Conservation (phyloP, 2,329 filamentous ascomycete genomes). For the Fusarium torreyae region DNA sequence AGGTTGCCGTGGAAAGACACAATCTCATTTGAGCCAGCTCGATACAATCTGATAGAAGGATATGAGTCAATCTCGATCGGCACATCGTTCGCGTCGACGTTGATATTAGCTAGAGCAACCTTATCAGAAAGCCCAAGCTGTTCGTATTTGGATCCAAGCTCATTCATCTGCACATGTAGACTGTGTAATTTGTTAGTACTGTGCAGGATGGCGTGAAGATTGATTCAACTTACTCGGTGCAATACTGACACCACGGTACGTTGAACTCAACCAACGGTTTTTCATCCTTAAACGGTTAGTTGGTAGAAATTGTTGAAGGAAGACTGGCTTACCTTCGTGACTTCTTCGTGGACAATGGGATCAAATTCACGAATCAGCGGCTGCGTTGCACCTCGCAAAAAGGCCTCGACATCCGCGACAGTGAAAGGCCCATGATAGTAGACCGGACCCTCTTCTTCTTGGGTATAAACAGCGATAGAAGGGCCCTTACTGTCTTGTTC, state of each 20-base stretch:
- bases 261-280: slow-evolving; percentile 2
- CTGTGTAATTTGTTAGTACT: background rate
- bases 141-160: background rate
- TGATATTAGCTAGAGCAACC: background rate
- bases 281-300: background rate
- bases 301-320: rapidly evolving
- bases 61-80: slow-evolving; percentile 15
- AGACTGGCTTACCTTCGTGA: background rate
- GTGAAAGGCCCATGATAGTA: background rate
- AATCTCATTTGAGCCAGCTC: background rate
- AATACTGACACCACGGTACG: slow-evolving; percentile 18
- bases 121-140: background rate
- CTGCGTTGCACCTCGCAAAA: background rate
- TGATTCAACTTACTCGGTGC: background rate
- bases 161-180: background rate
- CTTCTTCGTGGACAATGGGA: background rate
- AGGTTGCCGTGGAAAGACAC: background rate
- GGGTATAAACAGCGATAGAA: background rate
- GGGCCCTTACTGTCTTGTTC: background rate
- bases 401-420: background rate
- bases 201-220: background rate
- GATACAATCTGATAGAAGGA: background rate
- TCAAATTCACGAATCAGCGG: slow-evolving; percentile 1
- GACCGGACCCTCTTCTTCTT: background rate
- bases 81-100: slow-evolving; percentile 10